Base-by-base conservation (phyloP, 306 rosid genomes). In the Quercus rubra region DNA sequence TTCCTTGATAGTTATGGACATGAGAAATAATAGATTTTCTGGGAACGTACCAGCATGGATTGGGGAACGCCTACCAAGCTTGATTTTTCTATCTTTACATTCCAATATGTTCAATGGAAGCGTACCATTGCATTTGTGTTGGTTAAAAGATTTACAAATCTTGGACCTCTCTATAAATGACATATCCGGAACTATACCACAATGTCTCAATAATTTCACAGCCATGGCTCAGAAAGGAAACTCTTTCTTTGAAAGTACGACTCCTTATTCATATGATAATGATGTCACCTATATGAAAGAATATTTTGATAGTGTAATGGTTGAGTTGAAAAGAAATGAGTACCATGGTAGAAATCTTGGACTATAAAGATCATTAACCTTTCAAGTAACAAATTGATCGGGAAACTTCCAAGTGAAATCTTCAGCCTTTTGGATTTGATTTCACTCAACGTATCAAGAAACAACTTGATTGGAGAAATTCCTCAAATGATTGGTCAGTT, bases 21-120 rank as follows among this genome's bases (percentile, higher is more conserved):
- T 81, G 7, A 79, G 85, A 20, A 63, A 77, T 21, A 87, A 84
- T n/a, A 68, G 64, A 55, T 5, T 87, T 2, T 59, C 62, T 1
- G 86, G 88, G 4, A 56, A 3, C 5, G 70, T 84, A 33, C 88
- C 90, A 19, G 5, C 63, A 49, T 79, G 83, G 83, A 74, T 57
- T 0, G 85, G 81, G 4, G 18, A 51, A 56, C 2, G n/a, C 41
- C 20, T 10, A 38, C 62, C 71, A 9, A 4, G 51, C 0, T 20
- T 84, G 70, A 78, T 51, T 31, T 28, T 73, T 55, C 84, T 84
- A 79, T 66, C 18, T 5, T 81, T 2, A 31, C 17, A 23, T 2
- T 15, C 66, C 20, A 87, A 81, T 55, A 20, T 3, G 62, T 73
- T 81, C 4, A 31, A 3, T 15, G 80, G 82, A 1, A 9, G n/a